Percentiles rank a stretch among this genome's conserved stretches.
Conservation (phyloP, 2,329 filamentous ascomycete species). For the Colletotrichum eremochloae region DNA sequence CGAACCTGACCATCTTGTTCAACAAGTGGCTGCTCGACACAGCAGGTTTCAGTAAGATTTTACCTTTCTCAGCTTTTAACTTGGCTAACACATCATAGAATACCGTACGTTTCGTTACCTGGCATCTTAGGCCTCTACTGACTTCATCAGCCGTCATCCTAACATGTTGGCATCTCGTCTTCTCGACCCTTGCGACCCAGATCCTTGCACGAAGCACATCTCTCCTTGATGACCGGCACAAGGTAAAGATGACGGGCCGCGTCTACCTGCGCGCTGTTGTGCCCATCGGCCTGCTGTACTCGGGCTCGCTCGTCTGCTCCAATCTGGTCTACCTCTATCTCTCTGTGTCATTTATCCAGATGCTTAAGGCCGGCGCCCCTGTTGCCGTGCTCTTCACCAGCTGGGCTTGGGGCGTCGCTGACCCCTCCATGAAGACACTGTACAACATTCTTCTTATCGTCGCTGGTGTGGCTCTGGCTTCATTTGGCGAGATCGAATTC, state of each 20-base stretch:
- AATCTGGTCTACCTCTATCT: conserved; percentile 78
- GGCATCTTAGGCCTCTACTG: conserved; percentile 16
- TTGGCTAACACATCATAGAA: conserved; percentile 49
- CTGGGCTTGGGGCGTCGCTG: conserved; percentile 69
- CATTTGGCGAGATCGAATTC: conserved; percentile 76
- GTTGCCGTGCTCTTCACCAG: conserved; percentile 75
- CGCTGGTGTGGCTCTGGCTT: conserved; percentile 65
- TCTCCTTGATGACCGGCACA: conserved; percentile 73
- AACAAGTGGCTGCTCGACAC: conserved; percentile 91
- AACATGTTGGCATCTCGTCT: conserved; percentile 77
- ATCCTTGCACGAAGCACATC: conserved; percentile 73
- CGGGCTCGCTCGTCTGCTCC: conserved; percentile 74
- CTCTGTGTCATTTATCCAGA: conserved; percentile 77
- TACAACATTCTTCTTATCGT: conserved; percentile 67
- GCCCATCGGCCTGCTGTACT: conserved; percentile 76
- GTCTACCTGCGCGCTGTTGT: conserved; percentile 74
- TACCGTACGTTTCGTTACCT: conserved; percentile 56
- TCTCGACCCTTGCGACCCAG: conserved; percentile 76
- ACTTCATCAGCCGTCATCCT: conserved; percentile 64
- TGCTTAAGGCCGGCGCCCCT: conserved; percentile 77
- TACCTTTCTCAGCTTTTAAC: background rate
- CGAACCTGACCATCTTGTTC: conserved; percentile 88
- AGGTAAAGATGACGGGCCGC: conserved; percentile 70
- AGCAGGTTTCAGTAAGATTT: conserved; percentile 77
- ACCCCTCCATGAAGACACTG: conserved; percentile 60